phyloP scores from a whole-genome alignment of 768 basidiomycete species.

The Jaapia argillacea region DNA sequence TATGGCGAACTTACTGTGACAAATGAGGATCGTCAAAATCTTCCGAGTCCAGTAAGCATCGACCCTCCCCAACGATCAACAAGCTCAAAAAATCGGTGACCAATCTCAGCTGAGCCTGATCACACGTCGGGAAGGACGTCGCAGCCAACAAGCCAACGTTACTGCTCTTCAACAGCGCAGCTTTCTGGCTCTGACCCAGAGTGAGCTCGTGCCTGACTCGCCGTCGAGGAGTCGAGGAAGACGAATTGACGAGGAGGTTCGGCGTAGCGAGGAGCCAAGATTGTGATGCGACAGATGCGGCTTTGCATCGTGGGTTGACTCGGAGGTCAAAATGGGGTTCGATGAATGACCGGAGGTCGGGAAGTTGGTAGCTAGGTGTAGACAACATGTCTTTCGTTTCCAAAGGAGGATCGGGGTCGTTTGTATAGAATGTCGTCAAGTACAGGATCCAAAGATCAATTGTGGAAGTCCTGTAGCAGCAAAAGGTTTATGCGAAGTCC shows the following conservation, averaged over 20 bases:
- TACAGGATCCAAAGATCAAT: too few relatives aligned
- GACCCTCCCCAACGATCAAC: constrained; percentile 26
- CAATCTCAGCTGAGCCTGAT: constrained; percentile 43
- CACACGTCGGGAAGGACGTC: constrained; percentile 49
- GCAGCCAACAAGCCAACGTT: constrained; percentile 45
- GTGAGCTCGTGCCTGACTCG: too few relatives aligned
- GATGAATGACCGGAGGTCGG: constrained; percentile 14
- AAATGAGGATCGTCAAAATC: not conserved
- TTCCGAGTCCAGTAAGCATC: constrained; percentile 11
- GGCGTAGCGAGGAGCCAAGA: constrained; percentile 12
- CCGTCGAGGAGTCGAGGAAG: too few relatives aligned
- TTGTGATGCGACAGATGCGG: constrained; percentile 10
- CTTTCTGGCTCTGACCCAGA: too few relatives aligned
- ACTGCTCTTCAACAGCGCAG: constrained; percentile 14
- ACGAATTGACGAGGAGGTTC: constrained; percentile 10
- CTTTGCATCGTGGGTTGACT: constrained; percentile 15
- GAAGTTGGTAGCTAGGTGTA: constrained; percentile 15
- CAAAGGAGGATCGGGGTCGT: too few relatives aligned
- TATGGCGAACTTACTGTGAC: too few relatives aligned
- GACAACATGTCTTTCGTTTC: too few relatives aligned
- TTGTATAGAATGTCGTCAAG: too few relatives aligned
- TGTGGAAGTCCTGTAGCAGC: too few relatives aligned
- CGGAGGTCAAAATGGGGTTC: constrained; percentile 15
- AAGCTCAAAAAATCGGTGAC: constrained; percentile 40
- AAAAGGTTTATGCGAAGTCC: too few relatives aligned